Evolutionary conservation across 2,329 filamentous ascomycete genomes (phyloP).

Genomic region (Phialophora tarda): DNA sequence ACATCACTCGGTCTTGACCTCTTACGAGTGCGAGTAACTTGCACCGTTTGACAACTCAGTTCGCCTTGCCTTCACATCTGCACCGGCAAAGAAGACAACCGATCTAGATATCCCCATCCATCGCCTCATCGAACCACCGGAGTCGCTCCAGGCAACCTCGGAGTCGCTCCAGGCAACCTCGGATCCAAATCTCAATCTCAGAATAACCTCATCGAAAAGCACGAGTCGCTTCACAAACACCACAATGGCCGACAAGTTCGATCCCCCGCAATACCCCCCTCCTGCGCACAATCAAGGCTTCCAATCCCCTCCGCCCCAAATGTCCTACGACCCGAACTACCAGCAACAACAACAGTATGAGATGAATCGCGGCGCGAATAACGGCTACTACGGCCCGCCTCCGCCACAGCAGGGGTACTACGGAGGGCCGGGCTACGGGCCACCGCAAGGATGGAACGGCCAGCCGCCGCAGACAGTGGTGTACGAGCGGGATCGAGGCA

Average conservation of each 20-base stretch:
- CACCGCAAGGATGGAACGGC: slow-evolving; percentile 37
- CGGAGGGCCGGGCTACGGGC: slow-evolving; percentile 25
- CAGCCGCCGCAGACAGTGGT: slow-evolving; percentile 48
- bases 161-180: too few relatives aligned
- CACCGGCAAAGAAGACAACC: too few relatives aligned
- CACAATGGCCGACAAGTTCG: slow-evolving; percentile 30
- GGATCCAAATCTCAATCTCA: background rate
- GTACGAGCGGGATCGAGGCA: slow-evolving; percentile 44
- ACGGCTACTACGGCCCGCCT: slow-evolving; percentile 18
- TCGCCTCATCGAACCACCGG: too few relatives aligned
- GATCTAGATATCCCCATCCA: too few relatives aligned
- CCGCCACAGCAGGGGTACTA: background rate
- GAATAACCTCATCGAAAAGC: background rate
- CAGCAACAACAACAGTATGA: slow-evolving; percentile 39
- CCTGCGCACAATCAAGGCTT: slow-evolving; percentile 21
- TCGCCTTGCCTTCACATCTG: too few relatives aligned
- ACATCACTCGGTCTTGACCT: background rate
- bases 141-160: too few relatives aligned
- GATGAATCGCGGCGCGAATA: slow-evolving; percentile 26
- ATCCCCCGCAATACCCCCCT: slow-evolving; percentile 27
- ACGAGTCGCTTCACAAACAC: background rate
- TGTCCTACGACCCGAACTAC: slow-evolving; percentile 23
- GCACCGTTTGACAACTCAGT: too few relatives aligned
- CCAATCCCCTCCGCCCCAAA: slow-evolving; percentile 26
- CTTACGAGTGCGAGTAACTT: too few relatives aligned